These are phyloP conservation scores for Platismatia glauca DNA, from an alignment of 495 filamentous ascomycete genomes.

Conservation along the genomic window DNA sequence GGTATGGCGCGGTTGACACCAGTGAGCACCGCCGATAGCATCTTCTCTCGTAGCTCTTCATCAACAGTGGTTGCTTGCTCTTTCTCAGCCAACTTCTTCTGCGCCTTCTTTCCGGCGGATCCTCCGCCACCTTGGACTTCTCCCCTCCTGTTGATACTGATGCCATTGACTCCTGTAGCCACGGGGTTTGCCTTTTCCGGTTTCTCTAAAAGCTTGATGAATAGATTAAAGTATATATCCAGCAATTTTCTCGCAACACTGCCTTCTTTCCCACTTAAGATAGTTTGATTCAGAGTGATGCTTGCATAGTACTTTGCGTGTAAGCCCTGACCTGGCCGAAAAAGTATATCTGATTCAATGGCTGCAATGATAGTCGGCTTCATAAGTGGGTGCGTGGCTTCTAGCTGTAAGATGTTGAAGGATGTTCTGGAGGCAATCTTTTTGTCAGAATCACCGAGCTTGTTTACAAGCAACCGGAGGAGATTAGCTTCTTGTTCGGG, in stretches of 20 bases:
- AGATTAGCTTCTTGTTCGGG: constrained; percentile 96
- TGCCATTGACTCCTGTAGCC: constrained; percentile 21
- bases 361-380: constrained; percentile 73
- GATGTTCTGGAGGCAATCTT: constrained; percentile 91
- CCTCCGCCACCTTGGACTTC: constrained; percentile 44
- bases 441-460: constrained; percentile 85
- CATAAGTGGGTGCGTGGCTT: constrained; percentile 84
- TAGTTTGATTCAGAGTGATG: constrained; percentile 94
- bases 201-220: constrained; percentile 65
- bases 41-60: constrained; percentile 73
- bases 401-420: constrained; percentile 81
- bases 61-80: constrained; percentile 47
- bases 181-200: constrained; percentile 30
- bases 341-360: constrained; percentile 79
- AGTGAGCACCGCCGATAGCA: constrained; percentile 81
- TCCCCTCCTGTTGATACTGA: constrained; percentile 35
- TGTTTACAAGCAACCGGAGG: constrained; percentile 84
- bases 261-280: constrained; percentile 74
- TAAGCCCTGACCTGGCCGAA: constrained; percentile 73
- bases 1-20: constrained; percentile 95
- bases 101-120: constrained; percentile 39
- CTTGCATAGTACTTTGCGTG: constrained; percentile 93
- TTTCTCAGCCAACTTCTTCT: constrained; percentile 39
- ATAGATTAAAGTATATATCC: constrained; percentile 81
- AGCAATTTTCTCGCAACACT: constrained; percentile 72